A percentile compares a stretch with the other conserved stretches of the same genome.
Evolutionary conservation across 805 yeast genomes (phyloP).

Genomic region (Lachancea sp.): DNA sequence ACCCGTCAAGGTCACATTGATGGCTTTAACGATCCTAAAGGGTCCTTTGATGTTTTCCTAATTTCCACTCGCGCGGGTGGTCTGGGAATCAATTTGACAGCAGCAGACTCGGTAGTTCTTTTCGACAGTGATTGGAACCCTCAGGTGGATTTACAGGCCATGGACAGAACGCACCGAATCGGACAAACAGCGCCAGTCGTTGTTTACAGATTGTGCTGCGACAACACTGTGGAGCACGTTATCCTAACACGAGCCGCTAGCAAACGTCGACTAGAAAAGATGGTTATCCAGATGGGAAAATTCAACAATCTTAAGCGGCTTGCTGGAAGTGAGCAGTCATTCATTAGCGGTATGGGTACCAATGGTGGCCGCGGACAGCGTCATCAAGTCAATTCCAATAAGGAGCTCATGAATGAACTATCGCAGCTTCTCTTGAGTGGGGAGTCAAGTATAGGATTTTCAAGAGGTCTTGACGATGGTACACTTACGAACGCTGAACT

Average conservation of each 20-base stretch:
- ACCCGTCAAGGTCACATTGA: conserved; percentile 61
- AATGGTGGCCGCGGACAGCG: conserved; percentile 9
- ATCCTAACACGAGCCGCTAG: conserved; percentile 71
- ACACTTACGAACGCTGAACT: conserved; percentile 39
- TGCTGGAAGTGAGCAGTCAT: conserved; percentile 30
- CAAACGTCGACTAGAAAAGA: conserved; percentile 70
- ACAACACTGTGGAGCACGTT: conserved; percentile 78
- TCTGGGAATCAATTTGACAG: conserved; percentile 75
- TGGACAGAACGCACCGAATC: conserved; percentile 90
- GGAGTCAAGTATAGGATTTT: conserved; percentile 35
- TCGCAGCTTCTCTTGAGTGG: conserved; percentile 36
- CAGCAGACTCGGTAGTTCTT: conserved; percentile 84
- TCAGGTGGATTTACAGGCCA: conserved; percentile 92
- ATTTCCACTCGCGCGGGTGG: conserved; percentile 94
- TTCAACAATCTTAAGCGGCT: conserved; percentile 41
- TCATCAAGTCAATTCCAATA: conserved; percentile 22
- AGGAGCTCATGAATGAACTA: conserved; percentile 36
- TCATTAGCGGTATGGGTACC: conserved; percentile 13
- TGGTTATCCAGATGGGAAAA: conserved; percentile 64
- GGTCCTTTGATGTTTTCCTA: conserved; percentile 48
- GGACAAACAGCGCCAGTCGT: conserved; percentile 85
- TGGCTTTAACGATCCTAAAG: conserved; percentile 35
- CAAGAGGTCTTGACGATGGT: conserved; percentile 21
- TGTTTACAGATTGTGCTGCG: conserved; percentile 68
- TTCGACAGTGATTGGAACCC: conserved; percentile 98